Percentiles rank a stretch among this genome's conserved stretches.
Conservation (phyloP, 352 stramenopile species). For the Globisporangium megalacanthum region DNA sequence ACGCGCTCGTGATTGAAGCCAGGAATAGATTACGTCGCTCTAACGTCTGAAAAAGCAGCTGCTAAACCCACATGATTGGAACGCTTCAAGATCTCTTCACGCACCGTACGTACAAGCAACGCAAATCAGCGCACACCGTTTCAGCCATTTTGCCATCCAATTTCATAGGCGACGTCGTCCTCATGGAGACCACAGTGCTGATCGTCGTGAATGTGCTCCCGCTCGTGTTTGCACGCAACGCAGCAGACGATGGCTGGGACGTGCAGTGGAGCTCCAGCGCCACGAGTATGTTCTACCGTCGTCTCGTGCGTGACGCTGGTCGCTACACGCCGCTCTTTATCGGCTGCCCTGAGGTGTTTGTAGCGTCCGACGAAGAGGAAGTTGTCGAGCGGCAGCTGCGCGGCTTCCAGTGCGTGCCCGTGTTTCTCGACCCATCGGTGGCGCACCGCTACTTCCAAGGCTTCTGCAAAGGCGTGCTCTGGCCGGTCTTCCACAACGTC, state of each 20-base stretch:
- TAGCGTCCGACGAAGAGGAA: constrained; percentile 47
- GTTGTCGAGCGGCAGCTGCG: constrained; percentile 73
- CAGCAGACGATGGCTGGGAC: constrained; percentile 33
- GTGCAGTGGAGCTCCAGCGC: constrained; percentile 71
- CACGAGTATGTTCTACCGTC: constrained; percentile 73
- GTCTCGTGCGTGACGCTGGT: constrained; percentile 45
- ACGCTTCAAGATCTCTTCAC: background rate
- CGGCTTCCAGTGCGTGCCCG: constrained; percentile 92
- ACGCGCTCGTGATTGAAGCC: background rate
- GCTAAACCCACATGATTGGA: background rate
- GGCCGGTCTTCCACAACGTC: constrained; percentile 97
- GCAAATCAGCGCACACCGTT: background rate
- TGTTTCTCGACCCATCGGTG: constrained; percentile 91
- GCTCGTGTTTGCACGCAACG: constrained; percentile 60
- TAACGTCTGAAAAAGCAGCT: background rate
- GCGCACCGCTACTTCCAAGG: constrained; percentile 85
- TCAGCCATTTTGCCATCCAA: background rate
- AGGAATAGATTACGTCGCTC: background rate
- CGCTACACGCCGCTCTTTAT: constrained; percentile 63
- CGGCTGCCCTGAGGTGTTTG: constrained; percentile 71
- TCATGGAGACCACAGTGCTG: constrained; percentile 51
- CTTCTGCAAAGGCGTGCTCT: constrained; percentile 98
- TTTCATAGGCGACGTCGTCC: too few species aligned
- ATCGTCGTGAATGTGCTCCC: constrained; percentile 80
- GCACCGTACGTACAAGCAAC: background rate